Evolutionary conservation across 192 early-diverging fungal species (phyloP).

Genomic region (Gaertneriomyces semiglobifer): DNA sequence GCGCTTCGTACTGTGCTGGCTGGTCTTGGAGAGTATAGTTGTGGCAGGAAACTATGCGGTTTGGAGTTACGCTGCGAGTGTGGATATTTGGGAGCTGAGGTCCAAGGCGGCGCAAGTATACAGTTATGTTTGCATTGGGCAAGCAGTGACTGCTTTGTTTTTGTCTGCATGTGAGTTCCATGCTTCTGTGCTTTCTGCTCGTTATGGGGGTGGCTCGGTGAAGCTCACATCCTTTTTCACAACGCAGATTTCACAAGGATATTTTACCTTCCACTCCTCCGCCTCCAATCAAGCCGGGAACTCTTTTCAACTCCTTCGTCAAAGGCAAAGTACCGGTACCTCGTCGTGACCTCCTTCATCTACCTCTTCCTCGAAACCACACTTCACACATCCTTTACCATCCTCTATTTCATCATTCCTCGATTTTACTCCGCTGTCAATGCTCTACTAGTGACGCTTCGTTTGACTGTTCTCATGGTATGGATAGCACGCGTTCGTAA

Average conservation of each 20-base stretch:
- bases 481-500: too few relatives aligned
- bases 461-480: too few relatives aligned
- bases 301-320: background rate
- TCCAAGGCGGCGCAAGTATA: background rate
- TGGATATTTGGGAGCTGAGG: background rate
- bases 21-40: slow-evolving; percentile 10
- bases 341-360: slow-evolving; percentile 2
- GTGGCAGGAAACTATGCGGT: slow-evolving; percentile 2
- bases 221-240: background rate
- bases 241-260: slow-evolving; percentile 14
- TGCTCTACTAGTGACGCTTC: too few relatives aligned
- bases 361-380: slow-evolving; percentile 16
- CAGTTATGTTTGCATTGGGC: slow-evolving; percentile 7
- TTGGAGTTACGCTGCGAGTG: slow-evolving; percentile 13
- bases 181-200: background rate
- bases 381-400: slow-evolving; percentile 7
- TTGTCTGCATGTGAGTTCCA: slow-evolving; percentile 14
- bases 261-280: slow-evolving; percentile 18
- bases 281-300: background rate
- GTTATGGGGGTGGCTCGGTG: background rate
- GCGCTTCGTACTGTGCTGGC: slow-evolving; percentile 4
- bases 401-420: background rate
- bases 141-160: slow-evolving; percentile 14
- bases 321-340: background rate
- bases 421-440: slow-evolving; percentile 12